Conservation (phyloP, 768 basidiomycete species). For the Leucosporidium yakuticum region DNA sequence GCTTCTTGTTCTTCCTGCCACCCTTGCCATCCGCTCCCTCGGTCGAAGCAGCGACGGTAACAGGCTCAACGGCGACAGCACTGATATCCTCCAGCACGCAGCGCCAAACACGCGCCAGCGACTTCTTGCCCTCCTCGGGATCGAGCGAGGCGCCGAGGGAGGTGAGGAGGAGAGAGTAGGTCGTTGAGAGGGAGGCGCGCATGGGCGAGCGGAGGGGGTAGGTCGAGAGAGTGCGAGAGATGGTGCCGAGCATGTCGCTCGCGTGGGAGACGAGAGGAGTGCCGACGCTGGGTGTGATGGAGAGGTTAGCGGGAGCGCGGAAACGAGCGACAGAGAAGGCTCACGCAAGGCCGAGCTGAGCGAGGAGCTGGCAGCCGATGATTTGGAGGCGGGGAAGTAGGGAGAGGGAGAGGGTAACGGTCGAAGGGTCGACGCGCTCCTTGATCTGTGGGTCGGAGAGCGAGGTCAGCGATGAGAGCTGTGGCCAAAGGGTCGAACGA, state of each 20-base stretch:
- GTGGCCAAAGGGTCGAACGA: background rate
- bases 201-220: constrained; percentile 25
- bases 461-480: background rate
- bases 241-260: background rate
- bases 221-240: constrained; percentile 13
- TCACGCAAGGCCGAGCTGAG: constrained; percentile 14
- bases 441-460: background rate
- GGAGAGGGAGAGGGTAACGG: background rate
- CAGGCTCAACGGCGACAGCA: constrained; percentile 27
- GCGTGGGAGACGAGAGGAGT: constrained; percentile 12
- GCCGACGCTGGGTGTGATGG: background rate
- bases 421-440: constrained; percentile 26
- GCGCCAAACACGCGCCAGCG: constrained; percentile 30
- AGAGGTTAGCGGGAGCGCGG: background rate
- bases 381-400: constrained; percentile 21
- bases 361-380: constrained; percentile 17
- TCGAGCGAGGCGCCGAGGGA: constrained; percentile 18
- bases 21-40: background rate
- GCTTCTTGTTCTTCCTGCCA: constrained; percentile 27
- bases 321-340: background rate
- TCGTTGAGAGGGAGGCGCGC: constrained; percentile 17
- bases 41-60: background rate
- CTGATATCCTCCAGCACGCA: constrained; percentile 29
- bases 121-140: constrained; percentile 29
- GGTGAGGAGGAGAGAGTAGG: constrained; percentile 20